A percentile compares a stretch with the other conserved stretches of the same genome.
Evolutionary conservation across 805 yeast species (phyloP).

Genomic region (Jamesozyma lodderae): DNA sequence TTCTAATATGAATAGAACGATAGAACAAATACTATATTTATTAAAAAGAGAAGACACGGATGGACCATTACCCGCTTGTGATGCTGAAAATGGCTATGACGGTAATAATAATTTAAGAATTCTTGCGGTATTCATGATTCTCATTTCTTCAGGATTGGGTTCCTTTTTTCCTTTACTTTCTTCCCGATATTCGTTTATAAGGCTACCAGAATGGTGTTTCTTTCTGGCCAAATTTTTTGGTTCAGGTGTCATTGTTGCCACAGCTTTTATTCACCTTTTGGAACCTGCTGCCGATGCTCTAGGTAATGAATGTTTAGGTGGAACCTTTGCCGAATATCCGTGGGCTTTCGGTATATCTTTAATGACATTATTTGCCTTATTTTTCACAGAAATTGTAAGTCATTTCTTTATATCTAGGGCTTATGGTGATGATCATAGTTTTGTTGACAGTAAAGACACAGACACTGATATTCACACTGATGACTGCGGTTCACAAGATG

Average conservation of each 20-base stretch:
- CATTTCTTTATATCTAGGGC: constrained; percentile 35
- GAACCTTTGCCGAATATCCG: constrained; percentile 45
- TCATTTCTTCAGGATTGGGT: constrained; percentile 50
- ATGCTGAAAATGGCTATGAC: constrained; percentile 35
- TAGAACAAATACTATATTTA: constrained; percentile 3
- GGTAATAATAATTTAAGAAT: constrained; percentile 40
- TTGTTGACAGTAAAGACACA: constrained; percentile 1
- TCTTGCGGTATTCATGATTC: constrained; percentile 52
- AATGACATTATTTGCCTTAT: constrained; percentile 37
- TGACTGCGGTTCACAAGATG: background rate
- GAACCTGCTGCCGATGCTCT: constrained; percentile 37
- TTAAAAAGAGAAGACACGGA: constrained; percentile 13
- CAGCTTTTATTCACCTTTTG: constrained; percentile 63
- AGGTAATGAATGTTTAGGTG: constrained; percentile 51
- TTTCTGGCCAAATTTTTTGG: constrained; percentile 64
- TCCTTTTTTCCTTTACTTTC: constrained; percentile 55
- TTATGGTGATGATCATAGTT: constrained; percentile 14
- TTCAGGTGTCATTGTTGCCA: constrained; percentile 68
- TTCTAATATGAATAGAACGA: background rate
- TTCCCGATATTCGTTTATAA: constrained; percentile 46
- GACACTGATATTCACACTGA: background rate
- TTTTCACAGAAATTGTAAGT: constrained; percentile 41
- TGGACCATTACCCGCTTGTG: constrained; percentile 30
- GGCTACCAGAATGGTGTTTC: constrained; percentile 54
- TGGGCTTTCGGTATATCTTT: constrained; percentile 49